Evolutionary conservation across 2,329 filamentous ascomycete species (phyloP), one percentile per base, ranked within the genome.

Genomic region (Rutstroemia sp.): DNA sequence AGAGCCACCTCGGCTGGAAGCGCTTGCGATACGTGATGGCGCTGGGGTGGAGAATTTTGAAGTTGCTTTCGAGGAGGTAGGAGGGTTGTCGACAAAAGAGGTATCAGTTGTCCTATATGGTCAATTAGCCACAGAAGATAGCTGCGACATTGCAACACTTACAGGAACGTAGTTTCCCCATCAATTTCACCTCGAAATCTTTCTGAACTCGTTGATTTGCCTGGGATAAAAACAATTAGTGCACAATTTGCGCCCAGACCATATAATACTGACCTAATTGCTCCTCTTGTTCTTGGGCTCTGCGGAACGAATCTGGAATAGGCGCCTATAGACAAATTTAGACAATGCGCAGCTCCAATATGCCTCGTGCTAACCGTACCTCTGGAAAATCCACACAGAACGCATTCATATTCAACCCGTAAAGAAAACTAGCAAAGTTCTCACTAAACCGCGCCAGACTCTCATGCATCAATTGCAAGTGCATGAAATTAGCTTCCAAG

Each of bases 371-470:
- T n/a, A 56, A 70, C 52, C 52, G 6, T 74, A 91, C 91, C 82
- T 99, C 94, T 0, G 91, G 89, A 63, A 96, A 99, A 71, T 99
- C 94, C 34, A 97, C 92, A 71, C 92, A 97, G 71, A 97, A 99
- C 1, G 94, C 94, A 72, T 96, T 97, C 92, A 99, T 96, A 69
- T 97, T 97, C 70, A 99, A 72, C 2, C 94, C 94, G 67, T 97
- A 99, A 47, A 99, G 74, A 67, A 99, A 97, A 65, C 87, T 90
- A 1, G 91, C 91, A 72, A 99, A 99, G 68, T 88, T 95, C 77
- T 99, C 94, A 72, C 87, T 92, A 73, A 99, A 99, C 25, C 94
- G 83, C 23, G 90, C 84, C 63, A 99, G 74, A 67, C 90, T 95
- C 75, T 97, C 92, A 69, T 99, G 91, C 86, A 99, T 95, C 61